Evolutionary conservation across 2,329 filamentous ascomycete genomes (phyloP).

Genomic region (Didymella segeticola): DNA sequence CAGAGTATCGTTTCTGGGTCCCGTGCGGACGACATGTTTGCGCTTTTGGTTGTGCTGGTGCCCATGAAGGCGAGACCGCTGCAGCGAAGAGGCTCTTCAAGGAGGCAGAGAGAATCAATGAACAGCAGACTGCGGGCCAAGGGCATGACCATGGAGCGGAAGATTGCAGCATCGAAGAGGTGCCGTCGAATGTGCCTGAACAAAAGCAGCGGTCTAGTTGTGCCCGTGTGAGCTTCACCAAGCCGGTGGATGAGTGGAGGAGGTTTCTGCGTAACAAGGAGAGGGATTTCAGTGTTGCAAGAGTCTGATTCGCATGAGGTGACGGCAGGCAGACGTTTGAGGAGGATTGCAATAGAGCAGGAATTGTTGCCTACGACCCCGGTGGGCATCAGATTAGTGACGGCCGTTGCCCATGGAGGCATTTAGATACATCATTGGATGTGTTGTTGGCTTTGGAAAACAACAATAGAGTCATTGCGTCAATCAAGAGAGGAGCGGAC

Average conservation of each 20-base stretch:
- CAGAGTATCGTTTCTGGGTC: constrained; percentile 48
- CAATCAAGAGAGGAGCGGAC: neutral
- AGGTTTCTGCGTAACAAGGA: constrained; percentile 10
- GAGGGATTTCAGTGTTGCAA: constrained; percentile 19
- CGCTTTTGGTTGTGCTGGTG: constrained; percentile 42
- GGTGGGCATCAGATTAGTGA: neutral
- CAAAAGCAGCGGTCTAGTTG: neutral
- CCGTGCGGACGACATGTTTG: constrained; percentile 40
- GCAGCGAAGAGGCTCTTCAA: constrained; percentile 44
- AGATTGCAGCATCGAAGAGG: neutral
- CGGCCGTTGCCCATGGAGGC: neutral
- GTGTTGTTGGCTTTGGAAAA: neutral
- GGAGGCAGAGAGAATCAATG: constrained; percentile 21
- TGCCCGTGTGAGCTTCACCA: neutral
- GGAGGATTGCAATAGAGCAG: too few relatives aligned
- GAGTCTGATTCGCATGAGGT: constrained; percentile 1
- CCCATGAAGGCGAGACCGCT: constrained; percentile 34
- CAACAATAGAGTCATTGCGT: neutral
- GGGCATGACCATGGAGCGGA: neutral
- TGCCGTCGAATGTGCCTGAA: neutral
- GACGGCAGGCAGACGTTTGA: too few relatives aligned
- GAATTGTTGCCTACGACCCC: neutral
- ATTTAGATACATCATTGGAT: neutral
- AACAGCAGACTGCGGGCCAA: neutral
- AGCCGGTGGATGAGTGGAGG: constrained; percentile 10